Evolutionary conservation across 2,329 filamentous ascomycete species (phyloP), one percentile per base, ranked within the genome.

Genomic region (Alternaria dauci): DNA sequence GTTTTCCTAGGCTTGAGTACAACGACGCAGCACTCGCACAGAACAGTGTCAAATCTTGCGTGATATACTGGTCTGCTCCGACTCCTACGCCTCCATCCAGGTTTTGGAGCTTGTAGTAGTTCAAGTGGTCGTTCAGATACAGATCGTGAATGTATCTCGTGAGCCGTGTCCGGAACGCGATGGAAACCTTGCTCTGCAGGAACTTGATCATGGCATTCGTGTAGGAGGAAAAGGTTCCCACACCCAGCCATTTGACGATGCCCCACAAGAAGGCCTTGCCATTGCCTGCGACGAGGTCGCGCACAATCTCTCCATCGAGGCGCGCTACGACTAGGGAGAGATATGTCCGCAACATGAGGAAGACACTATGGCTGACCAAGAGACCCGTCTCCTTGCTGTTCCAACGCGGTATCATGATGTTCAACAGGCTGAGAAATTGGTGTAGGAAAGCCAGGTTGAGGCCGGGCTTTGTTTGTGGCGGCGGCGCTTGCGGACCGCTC

Each of bases 161-260:
- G 14, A 99, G 85, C 11, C 95, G 88, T 5, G 95, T 99, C 42
- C 95, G 89, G 85, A 99, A 99, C 34, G 96, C 94, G 68, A 99
- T 99, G 7, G 94, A 97, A 55, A 99, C 93, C 82, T 99, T 99
- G 52, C 92, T 94, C 80, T 99, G 94, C 64, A 99, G 86, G 80
- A 92, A 99, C 79, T 98, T 98, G 84, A 99, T 99, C 91, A 96
- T 97, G 55, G 94, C 93, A 78, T 99, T 99, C 52, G 94, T 97
- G 75, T 99, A 99, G 0, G 94, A 96, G 8, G 94, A 94, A 65
- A 98, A 89, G 2, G 91, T 92, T 42, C 95, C 95, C 36, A 99
- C 89, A 3, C 94, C 93, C 67, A 94, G 93, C 95, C 95, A 99
- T 84, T 98, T 97, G 50, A 90, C 78, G 47, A 99, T 90, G 6